phyloP scores from a whole-genome alignment of 768 basidiomycete species.

The Suillus cothurnatus region DNA sequence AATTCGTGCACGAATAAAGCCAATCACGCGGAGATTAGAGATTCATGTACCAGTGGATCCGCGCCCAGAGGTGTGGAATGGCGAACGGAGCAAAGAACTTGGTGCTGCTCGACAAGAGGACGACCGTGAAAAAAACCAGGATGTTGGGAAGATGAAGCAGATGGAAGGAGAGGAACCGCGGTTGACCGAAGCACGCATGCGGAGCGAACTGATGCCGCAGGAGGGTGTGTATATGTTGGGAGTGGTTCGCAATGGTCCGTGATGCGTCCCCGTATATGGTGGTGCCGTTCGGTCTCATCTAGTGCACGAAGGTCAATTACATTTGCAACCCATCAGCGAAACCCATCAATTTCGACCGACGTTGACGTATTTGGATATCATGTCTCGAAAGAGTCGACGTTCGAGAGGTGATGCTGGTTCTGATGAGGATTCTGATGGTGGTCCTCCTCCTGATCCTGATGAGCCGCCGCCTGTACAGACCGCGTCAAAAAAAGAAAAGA shows the following conservation, averaged over 20 bases:
- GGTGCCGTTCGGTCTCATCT: constrained; percentile 15
- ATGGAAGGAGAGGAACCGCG: constrained; percentile 59
- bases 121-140: constrained; percentile 79
- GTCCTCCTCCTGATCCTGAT: constrained; percentile 79
- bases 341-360: constrained; percentile 84
- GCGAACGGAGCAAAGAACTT: constrained; percentile 65
- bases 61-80: constrained; percentile 79
- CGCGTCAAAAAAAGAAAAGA: constrained; percentile 59
- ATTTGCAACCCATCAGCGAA: constrained; percentile 77
- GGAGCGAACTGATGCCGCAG: constrained; percentile 70
- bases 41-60: constrained; percentile 83
- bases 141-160: constrained; percentile 43
- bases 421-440: constrained; percentile 78
- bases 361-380: constrained; percentile 75
- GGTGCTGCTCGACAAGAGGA: constrained; percentile 70
- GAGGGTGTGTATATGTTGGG: constrained; percentile 76
- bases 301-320: constrained; percentile 56
- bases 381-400: constrained; percentile 64
- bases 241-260: constrained; percentile 68
- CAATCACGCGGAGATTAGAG: constrained; percentile 62
- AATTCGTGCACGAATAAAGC: constrained; percentile 74
- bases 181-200: constrained; percentile 68
- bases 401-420: constrained; percentile 47
- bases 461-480: constrained; percentile 51
- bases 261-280: constrained; percentile 3